Percentiles rank a stretch among this genome's conserved stretches.
Evolutionary conservation across 805 yeast species (phyloP).

Genomic region (Nakazawaea laoshanensis): DNA sequence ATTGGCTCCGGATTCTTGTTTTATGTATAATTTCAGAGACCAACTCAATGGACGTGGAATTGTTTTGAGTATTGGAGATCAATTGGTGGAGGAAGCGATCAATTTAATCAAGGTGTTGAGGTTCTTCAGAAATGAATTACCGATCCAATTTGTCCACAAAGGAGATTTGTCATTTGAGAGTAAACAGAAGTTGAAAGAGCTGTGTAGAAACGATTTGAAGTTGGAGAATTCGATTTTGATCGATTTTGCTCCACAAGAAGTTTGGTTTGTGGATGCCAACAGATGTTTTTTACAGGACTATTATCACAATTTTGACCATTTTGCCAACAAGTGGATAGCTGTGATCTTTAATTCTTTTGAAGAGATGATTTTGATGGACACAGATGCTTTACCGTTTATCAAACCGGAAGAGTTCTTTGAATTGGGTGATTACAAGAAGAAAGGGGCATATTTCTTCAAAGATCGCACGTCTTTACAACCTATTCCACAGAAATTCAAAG

Average conservation of each 20-base stretch:
- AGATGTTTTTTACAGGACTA: conserved; percentile 18
- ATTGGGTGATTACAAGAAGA: conserved; percentile 24
- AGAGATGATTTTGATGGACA: conserved; percentile 45
- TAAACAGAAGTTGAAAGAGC: conserved; percentile 24
- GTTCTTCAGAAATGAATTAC: conserved; percentile 38
- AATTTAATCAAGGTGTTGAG: conserved; percentile 41
- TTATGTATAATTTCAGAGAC: conserved; percentile 20
- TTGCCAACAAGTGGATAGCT: conserved; percentile 45
- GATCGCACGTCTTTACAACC: conserved; percentile 30
- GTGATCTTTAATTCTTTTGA: conserved; percentile 49
- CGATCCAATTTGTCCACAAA: conserved; percentile 38
- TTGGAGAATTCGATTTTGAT: conserved; percentile 12
- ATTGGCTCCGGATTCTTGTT: conserved; percentile 14
- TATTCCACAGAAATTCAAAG: conserved; percentile 35
- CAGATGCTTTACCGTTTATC: conserved; percentile 36
- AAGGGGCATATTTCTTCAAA: conserved; percentile 38
- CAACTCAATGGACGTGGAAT: conserved; percentile 40
- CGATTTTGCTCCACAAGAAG: conserved; percentile 18
- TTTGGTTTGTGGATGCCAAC: conserved; percentile 26
- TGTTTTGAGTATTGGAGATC: conserved; percentile 43
- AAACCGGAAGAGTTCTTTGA: conserved; percentile 29
- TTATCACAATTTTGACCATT: conserved; percentile 18
- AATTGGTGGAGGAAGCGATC: conserved; percentile 34
- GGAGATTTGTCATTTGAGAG: conserved; percentile 29
- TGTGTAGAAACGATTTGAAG: conserved; percentile 22